These are phyloP conservation scores for Massariosphaeria phaeospora DNA, from an alignment of 495 filamentous ascomycete genomes.

Conservation along the genomic window DNA sequence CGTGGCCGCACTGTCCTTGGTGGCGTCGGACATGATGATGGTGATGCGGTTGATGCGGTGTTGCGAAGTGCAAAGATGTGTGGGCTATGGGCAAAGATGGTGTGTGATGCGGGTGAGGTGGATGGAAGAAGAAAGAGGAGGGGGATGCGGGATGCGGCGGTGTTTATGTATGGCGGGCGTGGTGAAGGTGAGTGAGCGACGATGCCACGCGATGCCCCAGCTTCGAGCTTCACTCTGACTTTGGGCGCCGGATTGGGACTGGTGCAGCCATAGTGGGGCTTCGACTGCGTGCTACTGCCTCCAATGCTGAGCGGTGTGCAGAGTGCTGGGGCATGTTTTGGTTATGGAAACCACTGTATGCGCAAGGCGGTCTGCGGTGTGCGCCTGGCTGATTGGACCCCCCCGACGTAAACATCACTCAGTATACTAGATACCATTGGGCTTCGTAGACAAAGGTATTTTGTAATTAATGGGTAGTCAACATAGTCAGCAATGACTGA, in stretches of 20 bases:
- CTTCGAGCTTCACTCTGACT: conserved; percentile 2
- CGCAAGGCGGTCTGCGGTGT: no score
- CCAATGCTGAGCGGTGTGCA: no score
- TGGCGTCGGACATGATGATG: conserved; percentile 18
- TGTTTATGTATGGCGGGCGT: not conserved
- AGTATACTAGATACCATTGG: no score
- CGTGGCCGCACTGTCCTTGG: not conserved
- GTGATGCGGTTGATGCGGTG: not conserved
- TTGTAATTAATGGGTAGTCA: no score
- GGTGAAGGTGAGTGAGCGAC: conserved; percentile 12
- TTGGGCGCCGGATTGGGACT: not conserved
- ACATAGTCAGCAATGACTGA: no score
- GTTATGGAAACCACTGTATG: no score
- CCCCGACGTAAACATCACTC: no score
- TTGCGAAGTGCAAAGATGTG: not conserved
- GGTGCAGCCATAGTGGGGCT: no score
- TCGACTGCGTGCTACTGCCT: no score
- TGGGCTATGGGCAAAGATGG: not conserved
- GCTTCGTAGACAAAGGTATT: no score
- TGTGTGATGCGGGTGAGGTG: not conserved
- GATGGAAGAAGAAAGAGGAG: not conserved
- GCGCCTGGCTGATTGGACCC: no score
- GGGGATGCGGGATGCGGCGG: not conserved
- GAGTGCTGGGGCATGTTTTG: no score
- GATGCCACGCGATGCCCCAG: not conserved